Evolutionary conservation across 805 yeast species (phyloP).

Genomic region (Cyberlindnera saturnus): DNA sequence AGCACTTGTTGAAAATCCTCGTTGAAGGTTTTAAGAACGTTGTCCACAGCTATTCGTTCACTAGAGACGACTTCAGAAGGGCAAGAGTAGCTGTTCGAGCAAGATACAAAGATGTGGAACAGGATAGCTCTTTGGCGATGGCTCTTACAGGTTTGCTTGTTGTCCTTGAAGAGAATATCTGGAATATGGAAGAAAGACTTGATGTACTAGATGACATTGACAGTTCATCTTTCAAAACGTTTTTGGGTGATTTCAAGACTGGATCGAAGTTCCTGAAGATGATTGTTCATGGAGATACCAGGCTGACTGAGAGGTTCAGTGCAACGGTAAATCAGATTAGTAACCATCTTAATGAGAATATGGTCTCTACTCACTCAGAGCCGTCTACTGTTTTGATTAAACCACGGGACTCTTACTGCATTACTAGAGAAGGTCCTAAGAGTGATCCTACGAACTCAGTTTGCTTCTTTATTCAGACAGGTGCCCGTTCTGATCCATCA

Average conservation of each 20-base stretch:
- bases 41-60: slow-evolving; percentile 8
- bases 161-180: slow-evolving; percentile 49
- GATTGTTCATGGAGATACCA: slow-evolving; percentile 47
- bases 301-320: slow-evolving; percentile 19
- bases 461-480: slow-evolving; percentile 52
- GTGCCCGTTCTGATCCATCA: slow-evolving; percentile 32
- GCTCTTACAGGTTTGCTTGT: slow-evolving; percentile 46
- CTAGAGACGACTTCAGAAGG: slow-evolving; percentile 34
- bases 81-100: slow-evolving; percentile 43
- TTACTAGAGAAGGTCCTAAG: slow-evolving; percentile 29
- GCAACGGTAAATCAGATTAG: slow-evolving; percentile 23
- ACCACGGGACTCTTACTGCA: slow-evolving; percentile 30
- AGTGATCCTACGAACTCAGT: slow-evolving; percentile 49
- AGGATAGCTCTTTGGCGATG: slow-evolving; percentile 39
- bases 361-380: slow-evolving; percentile 1
- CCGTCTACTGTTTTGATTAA: slow-evolving; percentile 36
- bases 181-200: slow-evolving; percentile 48
- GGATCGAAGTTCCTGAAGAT: slow-evolving; percentile 31
- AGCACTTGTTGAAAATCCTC: slow-evolving; percentile 29
- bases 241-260: slow-evolving; percentile 25
- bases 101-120: slow-evolving; percentile 38
- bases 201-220: slow-evolving; percentile 50
- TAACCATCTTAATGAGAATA: slow-evolving; percentile 17
- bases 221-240: slow-evolving; percentile 26
- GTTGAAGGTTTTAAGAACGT: slow-evolving; percentile 26